Conservation (phyloP, 192 early-diverging fungal genomes). For the Gonapodya sp. region DNA sequence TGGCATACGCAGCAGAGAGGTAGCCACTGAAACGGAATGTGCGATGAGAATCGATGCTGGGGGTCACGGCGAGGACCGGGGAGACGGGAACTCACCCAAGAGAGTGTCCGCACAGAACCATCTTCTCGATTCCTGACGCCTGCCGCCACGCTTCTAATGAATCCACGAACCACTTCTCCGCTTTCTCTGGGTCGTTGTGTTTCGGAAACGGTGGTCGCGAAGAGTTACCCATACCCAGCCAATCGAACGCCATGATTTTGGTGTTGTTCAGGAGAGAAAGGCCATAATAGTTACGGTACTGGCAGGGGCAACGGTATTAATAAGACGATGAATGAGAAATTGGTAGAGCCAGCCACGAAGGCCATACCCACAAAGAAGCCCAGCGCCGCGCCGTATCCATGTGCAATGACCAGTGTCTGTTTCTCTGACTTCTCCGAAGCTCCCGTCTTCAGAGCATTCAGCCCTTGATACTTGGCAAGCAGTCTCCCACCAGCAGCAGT, state of each 20-base stretch:
- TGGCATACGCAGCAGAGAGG: constrained; percentile 70
- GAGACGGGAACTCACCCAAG: constrained; percentile 14
- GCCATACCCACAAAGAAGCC: constrained; percentile 55
- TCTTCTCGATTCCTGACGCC: constrained; percentile 64
- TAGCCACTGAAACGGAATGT: constrained; percentile 76
- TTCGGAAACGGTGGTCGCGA: constrained; percentile 60
- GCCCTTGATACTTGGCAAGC: background rate
- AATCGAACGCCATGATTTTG: constrained; percentile 65
- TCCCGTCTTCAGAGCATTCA: background rate
- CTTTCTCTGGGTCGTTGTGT: constrained; percentile 9
- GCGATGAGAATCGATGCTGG: background rate
- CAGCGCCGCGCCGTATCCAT: constrained; percentile 72
- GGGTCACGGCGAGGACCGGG: constrained; percentile 38
- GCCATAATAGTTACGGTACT: constrained; percentile 25
- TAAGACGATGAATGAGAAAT: too few relatives aligned
- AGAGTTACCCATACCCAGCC: constrained; percentile 91
- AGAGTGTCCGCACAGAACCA: constrained; percentile 62
- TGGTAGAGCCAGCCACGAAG: too few relatives aligned
- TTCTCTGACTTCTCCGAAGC: constrained; percentile 6
- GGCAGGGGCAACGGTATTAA: constrained; percentile 28
- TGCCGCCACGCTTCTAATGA: constrained; percentile 82
- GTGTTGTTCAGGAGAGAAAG: constrained; percentile 41
- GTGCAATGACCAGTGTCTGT: constrained; percentile 54
- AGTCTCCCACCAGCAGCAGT: background rate
- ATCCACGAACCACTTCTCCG: constrained; percentile 78